Evolutionary conservation across 2,329 filamentous ascomycete genomes (phyloP), one percentile per base, ranked within the genome.

Genomic region (Botrytis byssoidea): DNA sequence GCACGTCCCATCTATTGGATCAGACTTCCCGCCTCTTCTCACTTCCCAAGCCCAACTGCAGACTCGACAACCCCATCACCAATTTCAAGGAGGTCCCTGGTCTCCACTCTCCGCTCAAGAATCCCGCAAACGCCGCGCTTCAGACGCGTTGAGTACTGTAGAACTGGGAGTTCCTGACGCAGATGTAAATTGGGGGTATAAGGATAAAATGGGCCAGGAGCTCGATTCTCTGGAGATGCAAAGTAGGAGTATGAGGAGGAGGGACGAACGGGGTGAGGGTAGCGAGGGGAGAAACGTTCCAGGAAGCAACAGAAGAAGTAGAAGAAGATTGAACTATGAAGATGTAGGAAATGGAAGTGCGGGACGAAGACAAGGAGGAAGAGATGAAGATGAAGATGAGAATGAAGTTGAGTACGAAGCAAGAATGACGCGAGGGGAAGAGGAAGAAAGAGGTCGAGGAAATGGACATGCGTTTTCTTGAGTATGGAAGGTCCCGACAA

Each of bases 161-260:
- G n/a, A 1, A 16, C 2, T 67, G 6, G 61, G 68, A 3, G 14
- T 67, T 2, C 0, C 25, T 5, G 48, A 16, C 22, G 3, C 6
- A 2, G 29, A 22, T 35, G 1, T 5, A 14, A 9, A 64, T 22
- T 55, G 72, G 72, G 65, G 44, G 5, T 60, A 72, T 40, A 60
- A 40, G 42, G 72, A 74, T 63, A 74, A 74, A 51, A 57, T 74
- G 61, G 51, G 14, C 0, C 10, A 25, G 25, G 72, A 74, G 42
- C 48, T 74, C 14, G 72, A 74, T 32, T 32, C 3, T 42, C 12
- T 68, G 1, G 60, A 72, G 40, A 42, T 55, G 72, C 40, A 25
- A 12, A 46, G 65, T 44, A 37, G 67, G 7, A 32, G 46, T 18
- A 29, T 9, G 22, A 57, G 35, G n/a, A 3, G 20, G 5, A 48